Evolutionary conservation across 208 protist species (phyloP), one percentile per base, ranked within the genome.

Genomic region (Crithidia expoeki): DNA sequence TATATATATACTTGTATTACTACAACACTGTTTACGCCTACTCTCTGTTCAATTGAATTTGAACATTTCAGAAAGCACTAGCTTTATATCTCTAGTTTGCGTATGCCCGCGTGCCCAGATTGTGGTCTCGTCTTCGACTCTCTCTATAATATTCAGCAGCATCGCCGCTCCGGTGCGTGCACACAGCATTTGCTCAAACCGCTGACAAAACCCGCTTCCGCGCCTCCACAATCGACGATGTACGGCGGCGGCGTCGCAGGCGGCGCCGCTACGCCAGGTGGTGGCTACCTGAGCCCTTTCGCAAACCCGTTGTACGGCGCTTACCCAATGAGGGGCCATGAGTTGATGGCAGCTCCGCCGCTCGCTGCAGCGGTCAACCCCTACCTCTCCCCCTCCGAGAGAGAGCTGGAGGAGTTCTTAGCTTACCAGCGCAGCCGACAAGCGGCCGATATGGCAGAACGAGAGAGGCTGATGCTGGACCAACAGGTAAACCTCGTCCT

Each of bases 61-160:
- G n/a, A 40, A 40, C 36, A 5, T 12, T 5, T 40, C 5, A 12
- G 36, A 40, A 5, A 5, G 12, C 12, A 5, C 9, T 12, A 40
- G 12, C 12, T 40, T 5, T 12, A 5, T 40, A 5, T 40, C 36
- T 40, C 36, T 12, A 40, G 12, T 23, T 46, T 12, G 21, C 32
- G 30, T 33, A 86, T 86, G 81, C 81, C 77, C 14, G 16, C 74
- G 25, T 87, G 81, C 52, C 81, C 78, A 1, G 72, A 87, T n/a
- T 87, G 81, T 32, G 81, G 81, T 4, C 52, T 84, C n/a, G 55
- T 82, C 32, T 87, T 76, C 32, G 78, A 78, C 47, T 70, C 64
- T 40, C 59, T 76, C 28, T 68, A 77, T 53, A 68, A 74, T 47
- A 51, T 87, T 2, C 77, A 80, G 17, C 28, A 60, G 5, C 81